These are phyloP conservation scores for Ministeria vibrans DNA, from an alignment of 78 protist genomes.

Conservation along the genomic window DNA sequence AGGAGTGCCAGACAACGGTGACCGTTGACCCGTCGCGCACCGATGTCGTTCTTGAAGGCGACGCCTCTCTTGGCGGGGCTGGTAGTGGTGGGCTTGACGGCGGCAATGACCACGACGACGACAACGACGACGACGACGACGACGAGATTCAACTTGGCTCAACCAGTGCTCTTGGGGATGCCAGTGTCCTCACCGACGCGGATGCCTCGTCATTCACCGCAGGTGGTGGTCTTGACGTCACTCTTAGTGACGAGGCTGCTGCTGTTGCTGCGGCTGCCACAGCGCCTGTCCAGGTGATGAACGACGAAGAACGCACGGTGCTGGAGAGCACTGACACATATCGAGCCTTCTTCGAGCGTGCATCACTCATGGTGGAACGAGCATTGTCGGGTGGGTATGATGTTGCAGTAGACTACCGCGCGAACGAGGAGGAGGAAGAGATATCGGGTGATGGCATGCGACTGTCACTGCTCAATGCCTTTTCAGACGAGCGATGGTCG, in stretches of 20 bases:
- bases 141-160: too few relatives aligned
- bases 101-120: too few relatives aligned
- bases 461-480: slow-evolving; percentile 30
- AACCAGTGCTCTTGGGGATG: too few relatives aligned
- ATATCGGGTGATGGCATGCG: slow-evolving; percentile 15
- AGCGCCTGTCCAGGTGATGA: neutral
- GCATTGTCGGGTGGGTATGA: slow-evolving; percentile 48
- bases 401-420: slow-evolving; percentile 47
- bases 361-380: slow-evolving; percentile 54
- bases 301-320: neutral
- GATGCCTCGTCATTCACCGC: neutral
- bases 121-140: neutral
- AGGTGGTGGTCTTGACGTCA: neutral
- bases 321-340: neutral
- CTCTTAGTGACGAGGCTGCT: neutral
- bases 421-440: slow-evolving; percentile 23
- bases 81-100: too few relatives aligned
- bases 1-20: neutral
- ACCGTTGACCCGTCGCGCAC: neutral
- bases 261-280: neutral
- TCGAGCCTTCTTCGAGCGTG: slow-evolving; percentile 25
- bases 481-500: slow-evolving; percentile 51
- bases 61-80: too few relatives aligned
- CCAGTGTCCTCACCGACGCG: neutral
- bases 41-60: too few relatives aligned